phyloP scores from a whole-genome alignment of 257 asterid genomes.

The Solanum sejunctum region DNA sequence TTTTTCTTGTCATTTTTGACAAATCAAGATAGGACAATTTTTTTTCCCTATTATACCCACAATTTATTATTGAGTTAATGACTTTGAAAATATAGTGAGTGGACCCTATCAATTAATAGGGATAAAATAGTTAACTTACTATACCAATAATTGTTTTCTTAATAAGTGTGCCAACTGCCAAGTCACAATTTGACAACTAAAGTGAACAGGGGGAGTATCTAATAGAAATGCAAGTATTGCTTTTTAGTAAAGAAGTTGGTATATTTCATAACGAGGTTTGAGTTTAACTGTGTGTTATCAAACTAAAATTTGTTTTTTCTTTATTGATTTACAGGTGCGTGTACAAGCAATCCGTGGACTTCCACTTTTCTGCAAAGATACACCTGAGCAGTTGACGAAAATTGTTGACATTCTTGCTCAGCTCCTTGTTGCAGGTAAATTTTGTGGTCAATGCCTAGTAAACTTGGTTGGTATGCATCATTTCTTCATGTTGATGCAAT shows the following conservation, averaged over 20 bases:
- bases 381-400: slow-evolving; percentile 69
- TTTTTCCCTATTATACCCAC: no score
- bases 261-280: neutral
- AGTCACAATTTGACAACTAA: no score
- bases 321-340: slow-evolving; percentile 51
- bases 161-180: no score
- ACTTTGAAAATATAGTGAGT: no score
- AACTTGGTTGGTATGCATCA: neutral
- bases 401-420: slow-evolving; percentile 75
- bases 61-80: no score
- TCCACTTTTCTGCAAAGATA: slow-evolving; percentile 91
- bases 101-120: no score
- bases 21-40: no score
- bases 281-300: neutral
- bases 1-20: no score
- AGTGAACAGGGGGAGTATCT: no score
- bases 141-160: no score
- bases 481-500: neutral
- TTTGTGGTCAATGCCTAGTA: neutral
- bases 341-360: slow-evolving; percentile 95
- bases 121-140: no score
- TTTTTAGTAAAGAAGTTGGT: neutral
- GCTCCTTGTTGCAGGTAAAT: slow-evolving; percentile 66
- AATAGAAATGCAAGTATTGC: neutral
- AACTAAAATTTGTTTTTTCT: neutral